Conservation (phyloP, 441 rosid genomes). For the Eruca vesicaria region DNA sequence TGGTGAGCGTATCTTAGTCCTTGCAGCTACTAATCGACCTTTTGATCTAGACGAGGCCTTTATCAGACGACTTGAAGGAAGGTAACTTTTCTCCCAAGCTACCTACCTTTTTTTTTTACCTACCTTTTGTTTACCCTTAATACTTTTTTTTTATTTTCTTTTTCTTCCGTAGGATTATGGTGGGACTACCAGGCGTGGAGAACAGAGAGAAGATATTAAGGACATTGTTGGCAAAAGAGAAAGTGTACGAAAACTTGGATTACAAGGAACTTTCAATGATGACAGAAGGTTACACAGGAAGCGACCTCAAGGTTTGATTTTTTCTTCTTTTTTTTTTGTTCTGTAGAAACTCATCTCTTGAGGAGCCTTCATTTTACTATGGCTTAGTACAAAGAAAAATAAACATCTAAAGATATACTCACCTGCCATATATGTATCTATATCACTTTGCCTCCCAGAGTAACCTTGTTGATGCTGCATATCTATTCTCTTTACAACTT, state of each 20-base stretch:
- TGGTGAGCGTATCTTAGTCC: slow-evolving; percentile 69
- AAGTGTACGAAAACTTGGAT: slow-evolving; percentile 50
- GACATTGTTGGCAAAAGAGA: slow-evolving; percentile 65
- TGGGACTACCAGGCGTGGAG: slow-evolving; percentile 62
- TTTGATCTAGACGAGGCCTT: slow-evolving; percentile 85
- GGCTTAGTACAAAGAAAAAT: too few species aligned
- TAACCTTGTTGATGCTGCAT: too few species aligned
- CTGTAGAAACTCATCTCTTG: too few species aligned
- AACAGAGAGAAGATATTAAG: slow-evolving; percentile 63
- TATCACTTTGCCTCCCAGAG: too few species aligned
- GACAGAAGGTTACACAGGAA: slow-evolving; percentile 78
- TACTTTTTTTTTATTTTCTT: background rate
- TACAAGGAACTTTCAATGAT: slow-evolving; percentile 61
- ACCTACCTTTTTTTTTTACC: too few species aligned
- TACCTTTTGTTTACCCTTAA: background rate
- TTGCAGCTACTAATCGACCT: slow-evolving; percentile 82
- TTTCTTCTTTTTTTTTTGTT: too few species aligned
- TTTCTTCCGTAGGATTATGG: slow-evolving; percentile 51
- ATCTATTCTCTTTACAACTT: too few species aligned
- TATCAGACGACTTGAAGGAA: slow-evolving; percentile 73
- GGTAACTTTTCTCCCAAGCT: slow-evolving; percentile 34
- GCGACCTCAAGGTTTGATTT: slow-evolving; percentile 61
- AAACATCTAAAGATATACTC: too few species aligned
- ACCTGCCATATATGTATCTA: too few species aligned
- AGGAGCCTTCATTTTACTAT: too few species aligned